Evolutionary conservation across 1,284 basidiomycete species (phyloP).

Genomic region (Schizopora paradoxa): DNA sequence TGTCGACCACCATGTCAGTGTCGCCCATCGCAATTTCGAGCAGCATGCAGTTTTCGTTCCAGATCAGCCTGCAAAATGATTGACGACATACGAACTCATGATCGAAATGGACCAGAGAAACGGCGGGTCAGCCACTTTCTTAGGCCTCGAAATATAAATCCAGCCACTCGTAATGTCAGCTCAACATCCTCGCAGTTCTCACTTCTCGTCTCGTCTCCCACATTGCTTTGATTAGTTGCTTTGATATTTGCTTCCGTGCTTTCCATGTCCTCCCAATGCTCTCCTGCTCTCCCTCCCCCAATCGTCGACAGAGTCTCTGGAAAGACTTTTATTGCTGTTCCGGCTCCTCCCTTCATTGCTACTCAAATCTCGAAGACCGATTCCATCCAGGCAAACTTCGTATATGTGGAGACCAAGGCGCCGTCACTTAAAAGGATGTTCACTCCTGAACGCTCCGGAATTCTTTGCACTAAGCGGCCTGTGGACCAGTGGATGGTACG

Average conservation of each 20-base stretch:
- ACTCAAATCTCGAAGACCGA: neutral
- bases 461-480: neutral
- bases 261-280: constrained; percentile 10
- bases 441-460: neutral
- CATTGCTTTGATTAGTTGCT: constrained; percentile 10
- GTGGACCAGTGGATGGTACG: constrained; percentile 15
- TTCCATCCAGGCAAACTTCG: constrained; percentile 1
- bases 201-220: neutral
- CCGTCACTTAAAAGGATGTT: neutral
- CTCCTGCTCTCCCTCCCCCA: constrained; percentile 14
- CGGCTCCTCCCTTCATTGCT: constrained; percentile 16
- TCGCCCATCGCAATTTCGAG: too few relatives aligned
- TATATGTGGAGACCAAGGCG: constrained; percentile 12
- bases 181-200: too few relatives aligned
- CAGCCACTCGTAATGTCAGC: too few relatives aligned
- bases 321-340: constrained; percentile 16
- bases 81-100: too few relatives aligned
- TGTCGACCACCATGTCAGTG: too few relatives aligned
- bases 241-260: constrained; percentile 1
- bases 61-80: too few relatives aligned
- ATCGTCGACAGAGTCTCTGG: constrained; percentile 14
- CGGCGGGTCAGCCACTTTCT: too few relatives aligned
- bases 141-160: too few relatives aligned
- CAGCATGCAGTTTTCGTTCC: too few relatives aligned
- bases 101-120: too few relatives aligned